phyloP scores from a whole-genome alignment of 2,329 filamentous ascomycete genomes.

The Eurotiales sp. region DNA sequence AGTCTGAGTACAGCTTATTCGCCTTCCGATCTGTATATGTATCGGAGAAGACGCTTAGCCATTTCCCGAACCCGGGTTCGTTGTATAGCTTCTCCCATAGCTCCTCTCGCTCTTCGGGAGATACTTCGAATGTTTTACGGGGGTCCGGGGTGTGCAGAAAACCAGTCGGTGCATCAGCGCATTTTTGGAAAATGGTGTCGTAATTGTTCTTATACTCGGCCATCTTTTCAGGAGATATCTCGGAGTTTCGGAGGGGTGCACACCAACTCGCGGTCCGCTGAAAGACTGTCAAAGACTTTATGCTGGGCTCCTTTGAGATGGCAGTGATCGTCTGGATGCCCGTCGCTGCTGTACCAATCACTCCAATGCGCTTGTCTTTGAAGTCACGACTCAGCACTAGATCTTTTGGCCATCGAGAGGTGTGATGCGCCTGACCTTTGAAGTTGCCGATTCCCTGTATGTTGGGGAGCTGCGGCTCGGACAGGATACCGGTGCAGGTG shows the following conservation, averaged over 20 bases:
- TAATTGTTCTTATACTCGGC: conserved; percentile 8
- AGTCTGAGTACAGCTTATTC: conserved; percentile 37
- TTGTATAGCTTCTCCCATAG: conserved; percentile 13
- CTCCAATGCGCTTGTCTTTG: conserved; percentile 36
- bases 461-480: too few species aligned
- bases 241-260: conserved; percentile 21
- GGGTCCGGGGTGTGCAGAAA: background rate
- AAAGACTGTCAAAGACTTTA: conserved; percentile 15
- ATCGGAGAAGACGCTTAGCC: conserved; percentile 37
- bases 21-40: conserved; percentile 33
- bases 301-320: background rate
- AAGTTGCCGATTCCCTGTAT: conserved; percentile 27
- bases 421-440: conserved; percentile 38
- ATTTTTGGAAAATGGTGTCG: conserved; percentile 16
- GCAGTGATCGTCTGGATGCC: conserved; percentile 34
- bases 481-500: background rate
- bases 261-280: conserved; percentile 25
- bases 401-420: conserved; percentile 36
- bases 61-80: conserved; percentile 33
- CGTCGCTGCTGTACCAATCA: conserved; percentile 43
- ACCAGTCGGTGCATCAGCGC: conserved; percentile 10
- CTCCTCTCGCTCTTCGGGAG: conserved; percentile 11
- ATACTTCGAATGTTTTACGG: background rate
- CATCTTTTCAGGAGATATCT: background rate
- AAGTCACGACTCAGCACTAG: conserved; percentile 23